These are phyloP conservation scores for Nemania bipapillata DNA, from an alignment of 2,329 filamentous ascomycete species.

Conservation along the genomic window DNA sequence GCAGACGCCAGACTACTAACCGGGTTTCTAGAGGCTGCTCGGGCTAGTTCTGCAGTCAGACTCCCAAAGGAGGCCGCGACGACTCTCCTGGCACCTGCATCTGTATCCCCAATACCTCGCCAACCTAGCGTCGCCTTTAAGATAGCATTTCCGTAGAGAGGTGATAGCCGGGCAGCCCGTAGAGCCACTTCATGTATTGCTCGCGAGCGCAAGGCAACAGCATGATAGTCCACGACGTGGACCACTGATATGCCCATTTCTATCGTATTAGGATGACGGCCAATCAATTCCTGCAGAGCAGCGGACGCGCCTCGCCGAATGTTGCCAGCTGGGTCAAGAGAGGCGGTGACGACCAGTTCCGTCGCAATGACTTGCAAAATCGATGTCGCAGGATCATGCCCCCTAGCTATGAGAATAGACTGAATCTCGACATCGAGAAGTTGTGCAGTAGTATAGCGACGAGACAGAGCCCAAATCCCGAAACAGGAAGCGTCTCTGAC, in stretches of 20 bases:
- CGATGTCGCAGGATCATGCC: conserved; percentile 55
- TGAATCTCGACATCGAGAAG: conserved; percentile 70
- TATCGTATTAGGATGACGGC: conserved; percentile 88
- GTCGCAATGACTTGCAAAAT: conserved; percentile 82
- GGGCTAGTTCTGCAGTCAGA: conserved; percentile 60
- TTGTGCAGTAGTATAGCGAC: conserved; percentile 85
- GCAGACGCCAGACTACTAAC: conserved; percentile 50
- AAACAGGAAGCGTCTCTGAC: conserved; percentile 96
- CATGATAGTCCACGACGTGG: conserved; percentile 91
- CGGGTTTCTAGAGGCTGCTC: conserved; percentile 39
- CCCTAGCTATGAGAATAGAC: conserved; percentile 57
- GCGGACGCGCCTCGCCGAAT: conserved; percentile 92
- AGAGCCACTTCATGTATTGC: conserved; percentile 82
- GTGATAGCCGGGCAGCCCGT: conserved; percentile 72
- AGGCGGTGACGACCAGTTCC: conserved; percentile 82
- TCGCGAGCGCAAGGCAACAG: conserved; percentile 85
- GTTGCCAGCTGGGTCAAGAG: conserved; percentile 89
- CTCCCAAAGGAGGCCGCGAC: conserved; percentile 76
- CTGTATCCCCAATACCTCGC: conserved; percentile 86
- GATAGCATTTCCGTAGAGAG: conserved; percentile 76
- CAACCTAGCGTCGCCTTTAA: conserved; percentile 79
- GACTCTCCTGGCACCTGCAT: conserved; percentile 76
- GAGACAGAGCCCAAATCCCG: conserved; percentile 90
- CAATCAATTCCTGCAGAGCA: conserved; percentile 91
- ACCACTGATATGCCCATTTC: conserved; percentile 84